Percentiles rank a stretch among this genome's conserved stretches.
Evolutionary conservation across 805 yeast genomes (phyloP).

Genomic region (Myxozyma nipponensis): DNA sequence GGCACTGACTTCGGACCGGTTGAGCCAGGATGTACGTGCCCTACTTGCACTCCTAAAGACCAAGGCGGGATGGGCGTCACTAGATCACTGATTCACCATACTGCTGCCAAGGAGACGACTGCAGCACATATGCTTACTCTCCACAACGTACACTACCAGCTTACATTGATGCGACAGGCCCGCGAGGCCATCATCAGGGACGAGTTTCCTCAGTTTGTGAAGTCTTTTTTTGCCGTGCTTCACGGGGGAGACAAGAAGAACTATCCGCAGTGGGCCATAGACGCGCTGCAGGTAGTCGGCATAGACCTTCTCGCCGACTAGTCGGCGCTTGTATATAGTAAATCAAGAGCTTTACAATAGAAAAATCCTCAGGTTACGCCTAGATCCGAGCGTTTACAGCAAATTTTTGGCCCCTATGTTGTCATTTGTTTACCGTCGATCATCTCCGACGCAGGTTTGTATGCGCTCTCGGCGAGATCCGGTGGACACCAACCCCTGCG

Average conservation of each 20-base stretch:
- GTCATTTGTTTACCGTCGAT: not conserved
- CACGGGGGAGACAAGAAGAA: constrained; percentile 35
- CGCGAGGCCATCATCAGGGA: constrained; percentile 41
- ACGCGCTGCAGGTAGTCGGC: constrained; percentile 40
- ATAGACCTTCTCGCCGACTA: constrained; percentile 33
- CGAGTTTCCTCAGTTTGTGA: constrained; percentile 39
- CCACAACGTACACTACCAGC: constrained; percentile 44
- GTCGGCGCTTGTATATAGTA: not conserved
- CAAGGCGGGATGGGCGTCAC: constrained; percentile 40
- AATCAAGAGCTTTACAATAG: too few relatives aligned
- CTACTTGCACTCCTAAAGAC: constrained; percentile 37
- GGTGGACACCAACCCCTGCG: not conserved
- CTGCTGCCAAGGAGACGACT: constrained; percentile 43
- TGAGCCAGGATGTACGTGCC: constrained; percentile 43
- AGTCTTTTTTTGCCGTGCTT: constrained; percentile 36
- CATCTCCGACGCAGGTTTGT: not conserved
- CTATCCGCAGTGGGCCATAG: constrained; percentile 44
- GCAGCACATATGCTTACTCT: constrained; percentile 45
- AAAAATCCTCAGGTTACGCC: too few relatives aligned
- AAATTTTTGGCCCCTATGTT: not conserved
- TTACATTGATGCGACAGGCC: constrained; percentile 42
- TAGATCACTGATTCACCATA: constrained; percentile 39
- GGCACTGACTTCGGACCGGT: constrained; percentile 39
- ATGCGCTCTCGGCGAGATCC: not conserved
- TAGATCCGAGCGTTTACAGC: too few relatives aligned